phyloP scores from a whole-genome alignment of 805 yeast species.

The Blastobotrys mokoenaii region DNA sequence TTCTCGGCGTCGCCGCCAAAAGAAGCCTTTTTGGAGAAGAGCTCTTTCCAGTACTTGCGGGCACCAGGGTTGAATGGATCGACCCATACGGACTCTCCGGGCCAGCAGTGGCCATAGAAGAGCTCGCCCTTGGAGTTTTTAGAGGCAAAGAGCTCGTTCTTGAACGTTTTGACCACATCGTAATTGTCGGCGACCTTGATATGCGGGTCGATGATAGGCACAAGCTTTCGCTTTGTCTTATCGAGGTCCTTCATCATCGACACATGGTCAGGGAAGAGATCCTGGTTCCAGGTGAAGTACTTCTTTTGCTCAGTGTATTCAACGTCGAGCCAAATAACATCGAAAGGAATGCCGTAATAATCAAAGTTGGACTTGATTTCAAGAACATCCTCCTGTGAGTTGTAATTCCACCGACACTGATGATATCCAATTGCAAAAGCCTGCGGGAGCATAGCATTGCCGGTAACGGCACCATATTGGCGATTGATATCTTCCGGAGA shows the following conservation, averaged over 20 bases:
- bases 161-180: constrained; percentile 47
- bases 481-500: constrained; percentile 46
- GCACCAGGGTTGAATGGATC: constrained; percentile 69
- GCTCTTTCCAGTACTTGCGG: constrained; percentile 18
- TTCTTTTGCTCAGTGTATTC: constrained; percentile 82
- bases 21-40: constrained; percentile 24
- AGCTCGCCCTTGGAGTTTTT: constrained; percentile 37
- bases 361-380: constrained; percentile 67
- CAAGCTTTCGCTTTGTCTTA: constrained; percentile 69
- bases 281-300: constrained; percentile 84
- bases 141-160: constrained; percentile 37
- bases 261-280: constrained; percentile 63
- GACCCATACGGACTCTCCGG: constrained; percentile 90
- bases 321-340: constrained; percentile 88
- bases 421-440: constrained; percentile 80
- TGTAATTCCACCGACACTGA: constrained; percentile 96
- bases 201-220: constrained; percentile 86
- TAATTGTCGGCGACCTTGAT: constrained; percentile 53
- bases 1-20: constrained; percentile 50
- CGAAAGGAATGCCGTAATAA: constrained; percentile 67
- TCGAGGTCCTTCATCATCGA: constrained; percentile 57
- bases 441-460: constrained; percentile 65
- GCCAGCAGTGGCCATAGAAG: constrained; percentile 92
- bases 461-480: constrained; percentile 62
- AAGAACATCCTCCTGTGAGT: constrained; percentile 74